Conservation (phyloP, 345 rosid species). For the Raphanus raphanistrum region DNA sequence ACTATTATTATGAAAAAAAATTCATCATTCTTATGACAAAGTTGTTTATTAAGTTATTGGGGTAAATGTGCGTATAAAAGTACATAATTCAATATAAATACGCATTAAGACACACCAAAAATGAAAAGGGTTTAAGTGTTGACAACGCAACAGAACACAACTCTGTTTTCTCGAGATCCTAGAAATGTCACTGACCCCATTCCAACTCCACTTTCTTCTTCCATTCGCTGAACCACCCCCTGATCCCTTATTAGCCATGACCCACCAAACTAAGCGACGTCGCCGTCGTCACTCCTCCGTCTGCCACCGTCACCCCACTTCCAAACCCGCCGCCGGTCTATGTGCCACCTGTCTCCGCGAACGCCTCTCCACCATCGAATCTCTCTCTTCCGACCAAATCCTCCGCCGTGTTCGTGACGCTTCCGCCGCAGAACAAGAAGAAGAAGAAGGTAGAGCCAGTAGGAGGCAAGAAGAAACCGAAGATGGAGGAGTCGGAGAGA, state of each 20-base stretch:
- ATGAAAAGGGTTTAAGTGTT: not conserved
- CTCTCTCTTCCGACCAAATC: constrained; percentile 31
- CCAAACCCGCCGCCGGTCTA: constrained; percentile 54
- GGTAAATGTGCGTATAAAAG: not conserved
- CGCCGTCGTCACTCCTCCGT: constrained; percentile 49
- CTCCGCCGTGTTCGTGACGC: constrained; percentile 30
- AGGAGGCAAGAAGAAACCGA: constrained; percentile 40
- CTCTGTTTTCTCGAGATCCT: constrained; percentile 32
- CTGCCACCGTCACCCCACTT: constrained; percentile 69
- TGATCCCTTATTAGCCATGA: constrained; percentile 42
- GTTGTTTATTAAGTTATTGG: not conserved
- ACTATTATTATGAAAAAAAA: too few species aligned
- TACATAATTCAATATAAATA: not conserved
- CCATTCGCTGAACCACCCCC: constrained; percentile 15
- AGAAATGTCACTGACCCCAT: constrained; percentile 8
- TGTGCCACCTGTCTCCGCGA: constrained; percentile 79
- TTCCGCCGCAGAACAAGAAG: not conserved
- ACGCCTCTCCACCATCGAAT: constrained; percentile 64
- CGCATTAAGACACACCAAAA: not conserved
- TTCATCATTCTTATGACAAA: too few species aligned
- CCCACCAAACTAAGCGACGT: constrained; percentile 32
- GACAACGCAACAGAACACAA: not conserved
- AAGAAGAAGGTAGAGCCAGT: not conserved
- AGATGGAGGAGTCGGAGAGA: constrained; percentile 49
- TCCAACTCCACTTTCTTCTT: constrained; percentile 4